Evolutionary conservation across 768 basidiomycete species (phyloP), one percentile per base, ranked within the genome.

Genomic region (Obba rivulosa): DNA sequence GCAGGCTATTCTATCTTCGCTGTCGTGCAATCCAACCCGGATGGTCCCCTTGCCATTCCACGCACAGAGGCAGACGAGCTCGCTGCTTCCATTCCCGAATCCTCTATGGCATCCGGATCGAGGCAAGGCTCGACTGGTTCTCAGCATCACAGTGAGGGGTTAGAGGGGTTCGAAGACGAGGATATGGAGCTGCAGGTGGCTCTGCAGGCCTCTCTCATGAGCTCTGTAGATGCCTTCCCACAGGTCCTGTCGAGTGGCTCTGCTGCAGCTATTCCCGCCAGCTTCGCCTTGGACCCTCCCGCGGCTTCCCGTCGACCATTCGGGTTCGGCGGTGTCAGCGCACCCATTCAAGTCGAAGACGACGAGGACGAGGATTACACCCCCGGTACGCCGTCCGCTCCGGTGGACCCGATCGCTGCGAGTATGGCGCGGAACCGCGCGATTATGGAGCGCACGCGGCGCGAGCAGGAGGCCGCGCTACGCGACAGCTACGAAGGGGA

Each of bases 121-220:
- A 57, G 4, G 18, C 50, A 31, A 31, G 13, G 28, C 13, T 31
- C 28, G 5, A 13, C 28, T 7, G 5, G 7, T 13, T 31, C 28
- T 5, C 28, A 24, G 31, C 21, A n/a, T 20, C 28, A 31, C 13
- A 13, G 7, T 13, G 28, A 37, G 4, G 49, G 42, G 34, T 51
- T 66, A 1, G 69, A 68, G 36, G 77, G 70, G 2, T 67, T 87
- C 39, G 91, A 87, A 50, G 87, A 91, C 54, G 92, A 92, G 60
- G 92, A 96, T 62, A 76, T 82, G 57, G 88, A 91, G 49, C 76
- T 95, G 2, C 93, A 96, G 62, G 87, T 82, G 4, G 92, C 88
- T 0, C 69, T 94, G 42, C 89, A 90, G 57, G 92, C 90, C 2
- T 92, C 90, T 3, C 67, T 94, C 37, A 69, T 70, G 60, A 63